phyloP scores from a whole-genome alignment of 352 stramenopile genomes.

The Globisporangium cederbergense region DNA sequence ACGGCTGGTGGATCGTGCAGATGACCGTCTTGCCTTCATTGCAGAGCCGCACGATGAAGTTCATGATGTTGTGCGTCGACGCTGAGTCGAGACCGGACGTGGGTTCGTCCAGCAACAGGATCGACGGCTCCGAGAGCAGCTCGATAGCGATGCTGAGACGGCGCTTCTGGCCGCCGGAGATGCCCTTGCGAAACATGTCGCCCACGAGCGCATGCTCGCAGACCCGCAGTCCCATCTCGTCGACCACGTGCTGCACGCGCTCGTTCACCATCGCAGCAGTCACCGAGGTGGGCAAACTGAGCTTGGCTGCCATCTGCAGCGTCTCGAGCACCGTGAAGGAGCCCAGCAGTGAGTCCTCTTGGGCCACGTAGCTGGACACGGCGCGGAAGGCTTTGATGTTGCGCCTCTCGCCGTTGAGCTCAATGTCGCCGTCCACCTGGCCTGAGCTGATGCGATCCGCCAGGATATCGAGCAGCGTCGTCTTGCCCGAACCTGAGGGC shows the following conservation, averaged over 20 bases:
- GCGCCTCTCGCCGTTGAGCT: slow-evolving; percentile 46
- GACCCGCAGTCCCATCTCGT: slow-evolving; percentile 56
- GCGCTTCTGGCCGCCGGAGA: slow-evolving; percentile 89
- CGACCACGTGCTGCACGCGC: slow-evolving; percentile 62
- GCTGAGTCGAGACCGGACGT: slow-evolving; percentile 90
- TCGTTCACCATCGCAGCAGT: slow-evolving; percentile 31
- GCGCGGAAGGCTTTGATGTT: slow-evolving; percentile 34
- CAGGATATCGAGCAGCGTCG: slow-evolving; percentile 60
- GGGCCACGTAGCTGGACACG: slow-evolving; percentile 66
- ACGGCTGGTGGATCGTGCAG: slow-evolving; percentile 86
- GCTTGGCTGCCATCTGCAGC: slow-evolving; percentile 50
- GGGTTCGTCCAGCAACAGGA: slow-evolving; percentile 95
- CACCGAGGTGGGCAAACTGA: slow-evolving; percentile 40
- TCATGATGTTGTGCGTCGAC: slow-evolving; percentile 89
- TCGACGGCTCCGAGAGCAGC: slow-evolving; percentile 91
- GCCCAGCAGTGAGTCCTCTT: slow-evolving; percentile 56
- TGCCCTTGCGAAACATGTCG: slow-evolving; percentile 83
- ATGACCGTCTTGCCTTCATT: slow-evolving; percentile 67
- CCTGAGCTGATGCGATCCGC: slow-evolving; percentile 40
- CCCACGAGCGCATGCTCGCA: slow-evolving; percentile 66
- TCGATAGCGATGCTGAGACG: slow-evolving; percentile 90
- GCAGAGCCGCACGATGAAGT: slow-evolving; percentile 49
- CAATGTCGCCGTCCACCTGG: slow-evolving; percentile 38
- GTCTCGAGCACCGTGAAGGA: slow-evolving; percentile 41
- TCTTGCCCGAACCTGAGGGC: slow-evolving; percentile 51